phyloP scores from a whole-genome alignment of 345 rosid species.

The Arabidopsis suecica region DNA sequence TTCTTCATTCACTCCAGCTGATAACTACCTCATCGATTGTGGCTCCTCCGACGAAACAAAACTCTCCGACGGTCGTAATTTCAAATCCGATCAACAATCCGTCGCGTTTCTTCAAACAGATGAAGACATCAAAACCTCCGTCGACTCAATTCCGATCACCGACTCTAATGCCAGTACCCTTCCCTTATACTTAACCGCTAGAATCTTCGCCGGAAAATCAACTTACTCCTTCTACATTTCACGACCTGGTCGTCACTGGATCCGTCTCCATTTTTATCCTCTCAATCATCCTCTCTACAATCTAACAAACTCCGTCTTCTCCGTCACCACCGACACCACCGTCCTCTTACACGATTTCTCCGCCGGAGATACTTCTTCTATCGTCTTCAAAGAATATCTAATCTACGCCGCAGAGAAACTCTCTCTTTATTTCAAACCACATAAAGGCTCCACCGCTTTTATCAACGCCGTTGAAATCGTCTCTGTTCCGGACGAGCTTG shows the following conservation, averaged over 20 bases:
- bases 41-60: slow-evolving; percentile 65
- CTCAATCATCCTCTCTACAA: slow-evolving; percentile 60
- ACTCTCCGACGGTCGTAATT: slow-evolving; percentile 72
- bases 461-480: slow-evolving; percentile 76
- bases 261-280: slow-evolving; percentile 82
- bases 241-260: slow-evolving; percentile 70
- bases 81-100: slow-evolving; percentile 68
- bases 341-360: slow-evolving; percentile 75
- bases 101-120: slow-evolving; percentile 55
- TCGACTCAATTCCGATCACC: slow-evolving; percentile 49
- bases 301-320: slow-evolving; percentile 59
- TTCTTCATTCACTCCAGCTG: slow-evolving; percentile 52
- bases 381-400: slow-evolving; percentile 74
- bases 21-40: slow-evolving; percentile 72
- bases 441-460: slow-evolving; percentile 59
- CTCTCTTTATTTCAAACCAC: slow-evolving; percentile 63
- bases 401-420: slow-evolving; percentile 53
- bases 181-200: slow-evolving; percentile 50
- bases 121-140: slow-evolving; percentile 56
- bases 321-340: slow-evolving; percentile 58
- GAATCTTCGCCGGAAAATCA: slow-evolving; percentile 60
- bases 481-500: slow-evolving; percentile 63
- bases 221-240: slow-evolving; percentile 56
- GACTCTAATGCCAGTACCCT: slow-evolving; percentile 34
- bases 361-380: slow-evolving; percentile 24